These are phyloP conservation scores for Apiospora aurea DNA, from an alignment of 2,329 filamentous ascomycete genomes.

Conservation along the genomic window DNA sequence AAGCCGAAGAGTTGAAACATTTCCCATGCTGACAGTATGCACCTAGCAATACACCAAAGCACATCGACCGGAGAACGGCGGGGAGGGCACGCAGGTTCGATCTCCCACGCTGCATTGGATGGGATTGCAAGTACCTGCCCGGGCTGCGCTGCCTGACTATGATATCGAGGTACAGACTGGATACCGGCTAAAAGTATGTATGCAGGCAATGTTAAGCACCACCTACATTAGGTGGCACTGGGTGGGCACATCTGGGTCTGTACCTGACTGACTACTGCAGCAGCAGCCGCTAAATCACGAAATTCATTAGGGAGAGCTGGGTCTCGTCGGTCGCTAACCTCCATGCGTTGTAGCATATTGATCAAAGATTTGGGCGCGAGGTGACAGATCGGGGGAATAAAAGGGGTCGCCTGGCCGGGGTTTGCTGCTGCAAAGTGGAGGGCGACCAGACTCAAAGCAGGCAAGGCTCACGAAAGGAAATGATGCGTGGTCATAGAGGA, in stretches of 20 bases:
- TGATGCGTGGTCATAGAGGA: constrained; percentile 2
- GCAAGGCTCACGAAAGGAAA: constrained; percentile 19
- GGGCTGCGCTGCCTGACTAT: neutral
- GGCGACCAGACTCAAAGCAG: constrained; percentile 7
- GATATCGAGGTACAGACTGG: no score
- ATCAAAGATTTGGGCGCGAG: neutral
- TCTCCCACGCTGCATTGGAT: constrained; percentile 1
- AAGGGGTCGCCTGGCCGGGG: constrained; percentile 15
- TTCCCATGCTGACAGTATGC: neutral
- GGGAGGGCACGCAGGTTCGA: neutral
- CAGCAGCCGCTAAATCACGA: constrained; percentile 14
- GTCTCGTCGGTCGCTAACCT: constrained; percentile 13
- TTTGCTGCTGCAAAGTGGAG: constrained; percentile 19
- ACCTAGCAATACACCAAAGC: neutral
- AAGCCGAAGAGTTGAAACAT: neutral
- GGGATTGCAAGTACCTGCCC: no score
- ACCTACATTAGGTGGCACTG: constrained; percentile 12
- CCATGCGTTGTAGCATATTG: constrained; percentile 2
- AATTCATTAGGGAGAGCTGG: constrained; percentile 16
- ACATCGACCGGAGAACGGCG: constrained; percentile 7
- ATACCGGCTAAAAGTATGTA: neutral
- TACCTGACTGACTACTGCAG: constrained; percentile 7
- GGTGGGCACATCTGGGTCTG: constrained; percentile 12
- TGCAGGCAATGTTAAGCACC: constrained; percentile 19
- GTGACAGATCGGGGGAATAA: constrained; percentile 17